A percentile compares a stretch with the other conserved stretches of the same genome.
Conservation (phyloP, 2,329 filamentous ascomycete genomes). For the Teratosphaeria zuluensis region DNA sequence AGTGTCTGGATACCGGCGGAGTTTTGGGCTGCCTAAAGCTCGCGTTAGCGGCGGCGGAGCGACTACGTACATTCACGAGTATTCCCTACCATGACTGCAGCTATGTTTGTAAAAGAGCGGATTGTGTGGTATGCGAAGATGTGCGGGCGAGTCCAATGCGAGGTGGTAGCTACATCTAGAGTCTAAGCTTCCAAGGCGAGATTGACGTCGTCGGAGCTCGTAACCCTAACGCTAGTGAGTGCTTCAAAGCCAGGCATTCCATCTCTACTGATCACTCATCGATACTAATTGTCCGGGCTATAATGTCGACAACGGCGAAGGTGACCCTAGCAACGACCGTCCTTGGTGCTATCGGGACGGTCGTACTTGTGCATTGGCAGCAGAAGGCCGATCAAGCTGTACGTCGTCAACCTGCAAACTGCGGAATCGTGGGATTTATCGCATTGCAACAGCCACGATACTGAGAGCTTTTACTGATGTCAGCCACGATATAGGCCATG, state of each 20-base stretch:
- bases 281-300: neutral
- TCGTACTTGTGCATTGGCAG: conserved; percentile 80
- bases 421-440: neutral
- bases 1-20: conserved; percentile 97
- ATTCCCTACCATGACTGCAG: conserved; percentile 2
- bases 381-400: conserved; percentile 78
- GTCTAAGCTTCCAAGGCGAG: neutral
- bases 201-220: neutral
- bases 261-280: neutral
- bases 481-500: conserved; percentile 59
- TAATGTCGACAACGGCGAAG: conserved; percentile 86
- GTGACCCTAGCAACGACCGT: conserved; percentile 72
- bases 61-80: neutral
- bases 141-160: neutral
- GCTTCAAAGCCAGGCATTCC: neutral
- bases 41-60: conserved; percentile 2
- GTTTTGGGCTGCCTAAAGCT: conserved; percentile 81
- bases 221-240: neutral
- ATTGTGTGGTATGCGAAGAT: neutral
- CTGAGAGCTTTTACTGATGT: conserved; percentile 5
- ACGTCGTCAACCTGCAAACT: conserved; percentile 23
- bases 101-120: neutral
- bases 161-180: neutral
- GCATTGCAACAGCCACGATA: neutral
- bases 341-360: conserved; percentile 63